Evolutionary conservation across 139 green algal species (phyloP).

Genomic region (Chlorella sorokiniana): DNA sequence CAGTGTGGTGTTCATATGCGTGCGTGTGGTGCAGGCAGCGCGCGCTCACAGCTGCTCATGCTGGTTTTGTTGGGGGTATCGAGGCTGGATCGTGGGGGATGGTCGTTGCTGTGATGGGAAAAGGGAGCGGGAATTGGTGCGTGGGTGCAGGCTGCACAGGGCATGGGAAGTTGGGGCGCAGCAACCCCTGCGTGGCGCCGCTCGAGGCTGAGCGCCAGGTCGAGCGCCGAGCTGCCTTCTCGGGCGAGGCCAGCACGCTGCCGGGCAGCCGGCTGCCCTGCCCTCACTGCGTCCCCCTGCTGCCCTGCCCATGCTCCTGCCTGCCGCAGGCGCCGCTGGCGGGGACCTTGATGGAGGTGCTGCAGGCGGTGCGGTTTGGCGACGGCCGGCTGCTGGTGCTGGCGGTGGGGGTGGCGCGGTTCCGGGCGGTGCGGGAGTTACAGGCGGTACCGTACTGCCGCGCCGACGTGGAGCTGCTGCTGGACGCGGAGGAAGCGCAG

Average conservation of each 20-base stretch:
- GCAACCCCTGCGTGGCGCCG: no score
- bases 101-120: no score
- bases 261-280: background rate
- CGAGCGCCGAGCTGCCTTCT: no score
- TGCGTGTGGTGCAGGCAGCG: background rate
- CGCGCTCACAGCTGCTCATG: no score
- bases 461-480: conserved; percentile 46
- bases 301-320: background rate
- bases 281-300: background rate
- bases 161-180: no score
- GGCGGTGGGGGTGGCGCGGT: conserved; percentile 41
- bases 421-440: conserved; percentile 39
- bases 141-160: background rate
- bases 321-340: conserved; percentile 40
- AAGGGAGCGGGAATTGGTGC: no score
- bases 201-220: no score
- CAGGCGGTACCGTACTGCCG: conserved; percentile 47
- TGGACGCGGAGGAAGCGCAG: conserved; percentile 51
- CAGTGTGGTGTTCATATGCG: background rate
- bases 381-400: conserved; percentile 62
- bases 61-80: no score
- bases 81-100: no score
- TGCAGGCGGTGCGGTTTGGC: conserved; percentile 42
- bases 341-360: conserved; percentile 56
- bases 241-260: no score